Evolutionary conservation across 257 asterid species (phyloP).

Genomic region (Paulownia fortunei): DNA sequence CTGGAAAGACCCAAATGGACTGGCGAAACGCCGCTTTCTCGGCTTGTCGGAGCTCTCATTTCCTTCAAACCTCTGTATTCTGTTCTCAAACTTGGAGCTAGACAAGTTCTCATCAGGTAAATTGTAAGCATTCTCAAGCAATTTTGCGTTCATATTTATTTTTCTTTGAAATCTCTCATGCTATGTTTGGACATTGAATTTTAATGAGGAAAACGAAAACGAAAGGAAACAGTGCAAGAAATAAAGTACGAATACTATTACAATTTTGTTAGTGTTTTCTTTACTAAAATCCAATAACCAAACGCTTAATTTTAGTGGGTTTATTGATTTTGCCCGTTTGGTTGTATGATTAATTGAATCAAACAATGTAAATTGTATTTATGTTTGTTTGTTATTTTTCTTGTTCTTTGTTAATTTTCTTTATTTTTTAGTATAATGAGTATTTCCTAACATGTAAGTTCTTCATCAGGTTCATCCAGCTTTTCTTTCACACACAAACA

Average conservation of each 20-base stretch:
- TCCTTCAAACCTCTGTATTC: constrained; percentile 82
- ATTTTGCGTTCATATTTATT: not conserved
- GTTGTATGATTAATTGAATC: not conserved
- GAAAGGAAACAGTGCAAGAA: not conserved
- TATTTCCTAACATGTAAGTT: not conserved
- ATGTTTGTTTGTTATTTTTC: not conserved
- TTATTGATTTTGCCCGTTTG: not conserved
- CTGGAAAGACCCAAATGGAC: constrained; percentile 87
- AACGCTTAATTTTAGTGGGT: not conserved
- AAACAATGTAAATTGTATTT: not conserved
- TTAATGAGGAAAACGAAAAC: not conserved
- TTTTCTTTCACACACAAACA: not conserved
- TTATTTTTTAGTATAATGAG: no score
- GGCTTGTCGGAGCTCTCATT: constrained; percentile 79
- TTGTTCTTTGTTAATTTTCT: not conserved
- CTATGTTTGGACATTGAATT: not conserved
- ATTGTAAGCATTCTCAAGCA: not conserved
- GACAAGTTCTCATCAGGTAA: constrained; percentile 88
- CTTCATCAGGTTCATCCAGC: not conserved
- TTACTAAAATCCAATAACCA: not conserved
- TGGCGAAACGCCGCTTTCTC: constrained; percentile 86
- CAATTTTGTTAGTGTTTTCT: not conserved
- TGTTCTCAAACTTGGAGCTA: constrained; percentile 80
- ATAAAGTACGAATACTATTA: not conserved
- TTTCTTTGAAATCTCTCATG: not conserved